Percentiles rank a stretch among this genome's conserved stretches.
Conservation (phyloP, 2,329 filamentous ascomycete genomes). For the Xylaria sp. region DNA sequence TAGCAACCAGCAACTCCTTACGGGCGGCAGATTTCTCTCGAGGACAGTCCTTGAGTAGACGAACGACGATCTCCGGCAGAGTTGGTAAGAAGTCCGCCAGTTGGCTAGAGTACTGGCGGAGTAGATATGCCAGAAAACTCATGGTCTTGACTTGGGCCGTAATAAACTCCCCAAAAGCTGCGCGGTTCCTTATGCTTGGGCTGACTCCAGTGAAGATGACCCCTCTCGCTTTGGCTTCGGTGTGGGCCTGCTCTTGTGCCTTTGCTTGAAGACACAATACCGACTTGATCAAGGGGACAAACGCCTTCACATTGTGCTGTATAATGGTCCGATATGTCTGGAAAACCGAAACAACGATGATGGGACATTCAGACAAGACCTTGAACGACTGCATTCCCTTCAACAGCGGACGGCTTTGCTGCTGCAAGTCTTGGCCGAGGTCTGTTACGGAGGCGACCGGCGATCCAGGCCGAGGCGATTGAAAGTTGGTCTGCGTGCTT, state of each 20-base stretch:
- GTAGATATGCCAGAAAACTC: slow-evolving; percentile 95
- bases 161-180: slow-evolving; percentile 96
- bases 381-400: slow-evolving; percentile 99
- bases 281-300: slow-evolving; percentile 92
- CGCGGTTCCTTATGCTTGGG: slow-evolving; percentile 90
- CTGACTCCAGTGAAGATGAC: slow-evolving; percentile 93
- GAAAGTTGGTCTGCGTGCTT: slow-evolving; percentile 75
- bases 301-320: slow-evolving; percentile 84
- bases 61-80: slow-evolving; percentile 88
- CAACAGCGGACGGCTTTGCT: slow-evolving; percentile 80
- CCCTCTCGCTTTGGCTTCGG: slow-evolving; percentile 80
- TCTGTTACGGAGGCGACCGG: slow-evolving; percentile 86
- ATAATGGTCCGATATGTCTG: slow-evolving; percentile 88
- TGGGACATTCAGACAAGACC: slow-evolving; percentile 95
- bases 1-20: slow-evolving; percentile 95
- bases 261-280: slow-evolving; percentile 89
- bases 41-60: slow-evolving; percentile 91
- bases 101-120: slow-evolving; percentile 87
- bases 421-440: slow-evolving; percentile 81
- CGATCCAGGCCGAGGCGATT: slow-evolving; percentile 89
- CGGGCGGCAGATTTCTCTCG: slow-evolving; percentile 91
- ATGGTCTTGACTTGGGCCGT: slow-evolving; percentile 99
- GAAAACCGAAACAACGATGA: slow-evolving; percentile 98
- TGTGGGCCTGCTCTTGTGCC: slow-evolving; percentile 91
- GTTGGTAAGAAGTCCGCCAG: slow-evolving; percentile 87